A percentile compares a stretch with the other conserved stretches of the same genome.
These are phyloP conservation scores for Picea abies DNA, from an alignment of 83 land plant species.

Conservation along the genomic window DNA sequence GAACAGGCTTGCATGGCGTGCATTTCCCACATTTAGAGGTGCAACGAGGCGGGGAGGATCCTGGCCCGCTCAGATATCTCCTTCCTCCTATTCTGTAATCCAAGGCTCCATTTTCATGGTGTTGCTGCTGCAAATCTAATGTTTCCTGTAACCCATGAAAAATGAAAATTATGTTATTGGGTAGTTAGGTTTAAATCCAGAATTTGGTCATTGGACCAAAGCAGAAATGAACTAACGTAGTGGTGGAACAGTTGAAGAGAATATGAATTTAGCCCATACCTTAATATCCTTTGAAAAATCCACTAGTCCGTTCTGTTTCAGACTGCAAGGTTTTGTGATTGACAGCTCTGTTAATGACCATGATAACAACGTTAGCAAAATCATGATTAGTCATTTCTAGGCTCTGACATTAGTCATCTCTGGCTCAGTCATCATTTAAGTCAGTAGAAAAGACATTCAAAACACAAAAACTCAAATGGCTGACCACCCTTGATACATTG, in stretches of 20 bases:
- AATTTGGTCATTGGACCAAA: too few relatives aligned
- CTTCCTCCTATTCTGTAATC: conserved; percentile 11
- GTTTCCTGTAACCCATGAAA: conserved; percentile 3
- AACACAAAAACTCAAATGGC: too few relatives aligned
- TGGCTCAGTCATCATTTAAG: not conserved
- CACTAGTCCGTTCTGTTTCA: not conserved
- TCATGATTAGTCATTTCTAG: not conserved
- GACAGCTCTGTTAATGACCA: conserved; percentile 4
- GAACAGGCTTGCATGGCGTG: conserved; percentile 64
- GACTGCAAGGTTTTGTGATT: not conserved
- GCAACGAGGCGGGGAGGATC: conserved; percentile 67
- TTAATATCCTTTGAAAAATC: not conserved
- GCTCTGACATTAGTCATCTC: not conserved
- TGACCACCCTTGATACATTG: too few relatives aligned
- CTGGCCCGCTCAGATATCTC: conserved; percentile 37
- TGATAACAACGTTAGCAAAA: not conserved
- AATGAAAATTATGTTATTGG: not conserved
- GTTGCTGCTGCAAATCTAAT: conserved; percentile 12
- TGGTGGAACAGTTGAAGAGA: too few relatives aligned
- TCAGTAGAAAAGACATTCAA: too few relatives aligned
- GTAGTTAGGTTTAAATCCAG: too few relatives aligned
- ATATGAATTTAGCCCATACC: not conserved
- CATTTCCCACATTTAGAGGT: conserved; percentile 54
- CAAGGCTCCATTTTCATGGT: too few relatives aligned
- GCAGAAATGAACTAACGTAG: too few relatives aligned